Conservation (phyloP, 1,284 basidiomycete genomes). For the Cryptococcus depauperatus region DNA sequence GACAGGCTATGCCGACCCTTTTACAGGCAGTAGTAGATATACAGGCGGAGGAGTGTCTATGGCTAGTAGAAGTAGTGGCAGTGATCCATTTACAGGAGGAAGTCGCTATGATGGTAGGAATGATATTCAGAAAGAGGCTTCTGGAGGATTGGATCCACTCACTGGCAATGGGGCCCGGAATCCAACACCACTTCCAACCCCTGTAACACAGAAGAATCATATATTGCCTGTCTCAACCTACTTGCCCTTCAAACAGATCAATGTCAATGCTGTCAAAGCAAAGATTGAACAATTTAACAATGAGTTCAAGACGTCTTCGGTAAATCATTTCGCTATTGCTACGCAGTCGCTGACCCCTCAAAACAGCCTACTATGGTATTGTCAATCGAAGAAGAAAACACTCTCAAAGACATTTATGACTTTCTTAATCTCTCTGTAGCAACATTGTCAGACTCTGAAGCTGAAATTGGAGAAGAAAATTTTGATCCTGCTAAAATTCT, state of each 20-base stretch:
- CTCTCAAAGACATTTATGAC: slow-evolving; percentile 59
- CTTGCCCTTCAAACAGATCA: slow-evolving; percentile 77
- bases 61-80: slow-evolving; percentile 12
- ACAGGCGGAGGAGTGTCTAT: slow-evolving; percentile 23
- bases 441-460: slow-evolving; percentile 32
- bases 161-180: slow-evolving; percentile 52
- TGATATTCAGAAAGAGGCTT: too few relatives aligned
- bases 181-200: background rate
- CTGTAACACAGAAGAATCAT: slow-evolving; percentile 45
- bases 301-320: slow-evolving; percentile 48
- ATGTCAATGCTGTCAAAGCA: slow-evolving; percentile 72
- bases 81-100: slow-evolving; percentile 79
- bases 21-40: slow-evolving; percentile 67
- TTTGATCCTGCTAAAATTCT: slow-evolving; percentile 59
- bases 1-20: slow-evolving; percentile 68
- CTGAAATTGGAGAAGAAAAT: slow-evolving; percentile 23
- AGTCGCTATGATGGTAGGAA: slow-evolving; percentile 54
- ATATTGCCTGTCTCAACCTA: slow-evolving; percentile 46
- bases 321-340: slow-evolving; percentile 45
- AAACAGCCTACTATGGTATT: slow-evolving; percentile 62
- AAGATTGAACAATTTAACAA: slow-evolving; percentile 79
- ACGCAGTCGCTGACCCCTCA: background rate
- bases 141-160: slow-evolving; percentile 63
- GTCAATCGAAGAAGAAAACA: slow-evolving; percentile 56
- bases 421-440: slow-evolving; percentile 55